Evolutionary conservation across 1,284 basidiomycete species (phyloP), one percentile per base, ranked within the genome.

Genomic region (Naganishia liquefaciens): DNA sequence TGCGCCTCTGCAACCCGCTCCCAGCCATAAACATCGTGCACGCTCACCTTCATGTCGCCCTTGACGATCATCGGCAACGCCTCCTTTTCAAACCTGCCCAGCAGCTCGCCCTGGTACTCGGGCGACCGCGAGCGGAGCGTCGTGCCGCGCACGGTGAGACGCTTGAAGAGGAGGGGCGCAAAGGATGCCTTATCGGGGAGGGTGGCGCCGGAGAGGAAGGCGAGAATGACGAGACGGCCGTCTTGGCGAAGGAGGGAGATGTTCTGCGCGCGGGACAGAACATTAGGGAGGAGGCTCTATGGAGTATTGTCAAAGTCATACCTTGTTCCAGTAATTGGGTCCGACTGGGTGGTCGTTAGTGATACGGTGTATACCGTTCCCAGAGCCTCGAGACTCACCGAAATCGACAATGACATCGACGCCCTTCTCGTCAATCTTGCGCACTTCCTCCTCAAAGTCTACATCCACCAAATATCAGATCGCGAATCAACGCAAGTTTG

Each of bases 1-100:
- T 94, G 92, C 1, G 92, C 93, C 53, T 86, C 85, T 70, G 87
- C 85, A 64, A 96, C 91, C 66, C 91, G 82, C 23, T 84, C 84
- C 92, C 91, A 94, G 0, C 86, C 83, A 79, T 88, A 93, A 11
- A 91, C 86, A 82, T 88, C 86, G 76, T 94, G 87, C 61, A 94
- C 86, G 72, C 88, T 88, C 1, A 87, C 84, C 68, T 85, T 85
- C 71, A 94, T 81, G 54, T 83, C 81, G 2, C 43, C 51, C 21
- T 44, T 47, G 10, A 86, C 86, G 68, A 93, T 85, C 69, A 85
- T 81, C 37, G 78, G 76, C 63, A 91, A 79, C 11, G 87, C 81
- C 42, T 84, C 78, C 54, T 77, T 69, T 68, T 81, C 78, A 72
- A 88, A 93, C 83, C 84, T 83, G 53, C 82, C 76, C 55, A 96